Evolutionary conservation across 169 alveolate genomes (phyloP).

Genomic region (Neospora caninum): DNA sequence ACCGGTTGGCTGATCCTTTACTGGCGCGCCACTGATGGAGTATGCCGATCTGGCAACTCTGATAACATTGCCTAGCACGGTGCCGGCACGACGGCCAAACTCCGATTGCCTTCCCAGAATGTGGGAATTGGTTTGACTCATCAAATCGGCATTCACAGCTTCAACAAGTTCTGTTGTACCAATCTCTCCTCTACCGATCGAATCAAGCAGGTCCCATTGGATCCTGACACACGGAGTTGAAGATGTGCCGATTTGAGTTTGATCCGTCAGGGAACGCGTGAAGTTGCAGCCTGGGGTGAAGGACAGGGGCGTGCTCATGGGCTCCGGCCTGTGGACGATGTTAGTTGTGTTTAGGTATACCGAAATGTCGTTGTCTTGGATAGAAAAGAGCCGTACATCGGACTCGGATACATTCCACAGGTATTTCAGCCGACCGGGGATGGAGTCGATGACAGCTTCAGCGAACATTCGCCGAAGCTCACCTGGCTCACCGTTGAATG

Average conservation of each 20-base stretch:
- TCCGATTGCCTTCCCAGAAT: not conserved
- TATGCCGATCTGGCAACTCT: not conserved
- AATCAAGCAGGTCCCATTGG: slow-evolving; percentile 19
- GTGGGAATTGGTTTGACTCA: not conserved
- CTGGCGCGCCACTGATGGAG: not conserved
- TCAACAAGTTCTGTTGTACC: slow-evolving; percentile 24
- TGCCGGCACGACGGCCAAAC: not conserved
- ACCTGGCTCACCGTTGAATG: not conserved
- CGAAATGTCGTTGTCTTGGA: not conserved
- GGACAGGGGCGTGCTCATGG: not conserved
- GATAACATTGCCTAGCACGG: not conserved
- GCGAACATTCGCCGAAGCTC: not conserved
- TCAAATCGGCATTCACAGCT: slow-evolving; percentile 39
- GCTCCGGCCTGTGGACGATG: not conserved
- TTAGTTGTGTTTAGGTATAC: not conserved
- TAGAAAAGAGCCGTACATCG: not conserved
- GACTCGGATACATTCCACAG: slow-evolving; percentile 3
- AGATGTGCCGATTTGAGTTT: not conserved
- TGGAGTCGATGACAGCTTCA: slow-evolving; percentile 7
- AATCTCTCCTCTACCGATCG: not conserved
- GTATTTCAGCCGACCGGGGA: not conserved
- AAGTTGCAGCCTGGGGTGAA: not conserved
- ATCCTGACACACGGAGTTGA: not conserved
- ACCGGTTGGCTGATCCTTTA: not conserved
- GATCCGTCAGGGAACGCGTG: not conserved